Evolutionary conservation across 345 rosid species (phyloP), one percentile per base, ranked within the genome.

Genomic region (Angophora floribunda): DNA sequence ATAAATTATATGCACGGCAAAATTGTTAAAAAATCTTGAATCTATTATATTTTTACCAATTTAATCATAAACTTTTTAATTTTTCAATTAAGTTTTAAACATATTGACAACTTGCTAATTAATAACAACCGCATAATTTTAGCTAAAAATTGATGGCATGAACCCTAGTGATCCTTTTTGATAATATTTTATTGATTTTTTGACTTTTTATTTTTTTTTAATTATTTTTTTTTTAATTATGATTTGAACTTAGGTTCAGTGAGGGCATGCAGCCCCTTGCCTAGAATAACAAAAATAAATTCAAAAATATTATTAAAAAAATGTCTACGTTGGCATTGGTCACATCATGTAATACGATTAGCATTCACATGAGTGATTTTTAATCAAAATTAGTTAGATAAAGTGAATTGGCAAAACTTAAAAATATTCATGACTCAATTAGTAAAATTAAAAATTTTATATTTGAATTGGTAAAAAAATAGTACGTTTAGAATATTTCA

Each of bases 251-350:
- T 55, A 22, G 61, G 8, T 4, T 55, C 1, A 4, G 5, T 55
- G 61, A 55, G 28, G 6, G 61, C 9, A 28, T 55, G 61, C 0
- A 1, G 28, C 12, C 61, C 5, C 61, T 1, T 55, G 28, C 28
- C 28, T 1, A 55, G 13, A 22, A 22, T 55, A 55, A 22, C 2
- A 8, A 0, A 55, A 55, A 22, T 55, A 55, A 22, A 22, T 55
- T 22, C 6, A 21, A 55, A 55, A 55, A 9, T 55, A 55, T 55
- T 55, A 55, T 55, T 9, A 55, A 55, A 22, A 55, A 55, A 55
- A 9, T 55, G 0, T 9, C 0, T 22, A 55, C 9, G 5, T 22
- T 5, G 0, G 0, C 0, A 2, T 55, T 7, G 5, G 1, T 0
- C 1, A 2, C 24, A 2, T 55, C 12, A 9, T 55, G 3, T 22